These are phyloP conservation scores for Metroxylon sagu DNA, from an alignment of 176 grass and related monocot genomes.

Conservation along the genomic window DNA sequence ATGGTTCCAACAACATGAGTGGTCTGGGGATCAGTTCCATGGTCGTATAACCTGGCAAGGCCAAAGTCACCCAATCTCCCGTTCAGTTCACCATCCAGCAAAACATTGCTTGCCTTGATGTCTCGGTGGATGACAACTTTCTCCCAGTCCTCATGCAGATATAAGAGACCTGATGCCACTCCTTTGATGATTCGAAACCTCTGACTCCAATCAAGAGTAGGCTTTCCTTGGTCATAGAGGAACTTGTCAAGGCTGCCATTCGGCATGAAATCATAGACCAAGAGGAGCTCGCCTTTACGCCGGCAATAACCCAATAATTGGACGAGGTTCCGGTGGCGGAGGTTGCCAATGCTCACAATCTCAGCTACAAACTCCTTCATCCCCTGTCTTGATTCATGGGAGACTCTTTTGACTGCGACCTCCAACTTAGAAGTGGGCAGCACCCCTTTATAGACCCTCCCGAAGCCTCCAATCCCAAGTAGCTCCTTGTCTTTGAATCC, in stretches of 20 bases:
- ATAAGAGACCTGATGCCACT: constrained; percentile 33
- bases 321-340: constrained; percentile 13
- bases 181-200: constrained; percentile 17
- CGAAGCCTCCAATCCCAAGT: constrained; percentile 9
- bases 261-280: constrained; percentile 11
- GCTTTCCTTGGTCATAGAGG: neutral
- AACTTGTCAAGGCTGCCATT: constrained; percentile 23
- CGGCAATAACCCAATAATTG: constrained; percentile 14
- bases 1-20: constrained; percentile 48
- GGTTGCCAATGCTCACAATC: constrained; percentile 6
- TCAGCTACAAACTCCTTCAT: constrained; percentile 21
- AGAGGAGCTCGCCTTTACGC: constrained; percentile 9
- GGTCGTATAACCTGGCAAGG: constrained; percentile 49
- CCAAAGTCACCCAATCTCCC: constrained; percentile 46
- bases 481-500: constrained; percentile 4
- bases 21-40: constrained; percentile 32
- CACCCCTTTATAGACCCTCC: constrained; percentile 12
- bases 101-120: constrained; percentile 55
- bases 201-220: neutral
- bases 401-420: constrained; percentile 15
- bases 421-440: neutral
- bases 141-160: constrained; percentile 64
- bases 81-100: constrained; percentile 44
- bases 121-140: constrained; percentile 52
- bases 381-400: constrained; percentile 15